Evolutionary conservation across 192 early-diverging fungal genomes (phyloP), one percentile per base, ranked within the genome.

Genomic region (Coemansia sp.): DNA sequence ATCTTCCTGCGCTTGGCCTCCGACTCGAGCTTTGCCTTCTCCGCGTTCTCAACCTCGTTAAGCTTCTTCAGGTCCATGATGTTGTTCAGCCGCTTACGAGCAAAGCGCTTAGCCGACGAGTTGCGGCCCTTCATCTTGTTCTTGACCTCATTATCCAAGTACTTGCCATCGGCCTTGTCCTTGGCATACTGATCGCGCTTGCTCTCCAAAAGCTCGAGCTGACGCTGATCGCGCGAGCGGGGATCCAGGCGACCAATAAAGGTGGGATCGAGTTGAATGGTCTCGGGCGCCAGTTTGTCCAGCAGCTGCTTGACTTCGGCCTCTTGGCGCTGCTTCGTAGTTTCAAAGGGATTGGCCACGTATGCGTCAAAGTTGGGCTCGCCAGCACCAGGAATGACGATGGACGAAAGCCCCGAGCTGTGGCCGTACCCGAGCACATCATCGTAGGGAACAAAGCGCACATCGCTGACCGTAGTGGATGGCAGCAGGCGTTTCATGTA

Each of bases 351-450:
- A 81, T 98, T 98, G 31, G 91, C 91, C 68, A 92, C 94, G 35
- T 94, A 69, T 3, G 91, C 90, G 81, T 98, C 97, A 84, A 93
- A 95, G 90, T 98, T 98, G 70, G 97, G 92, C 72, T 98, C 97
- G 58, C 97, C 97, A n/a, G 95, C 82, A 12, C 94, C 94, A 0
- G 97, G 97, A 6, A 98, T 86, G 11, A 96, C 85, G 22, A 98
- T 73, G 61, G 88, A 91, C 12, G 86, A 86, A 6, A 98, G 79
- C 14, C 97, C 97, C 15, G 79, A 62, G 17, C 77, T 68, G 82
- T 97, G 94, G 19, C 93, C 93, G 49, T 92, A 73, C 17, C 91
- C 95, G 15, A 98, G 88, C 7, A 95, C 90, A 89, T 98, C 97
- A 70, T 98, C 97, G 88, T 87, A 98, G n/a, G 97, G 97, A 60